A percentile compares a stretch with the other conserved stretches of the same genome.
Conservation (phyloP, 176 grass and related monocot genomes). For the Thalia dealbata region DNA sequence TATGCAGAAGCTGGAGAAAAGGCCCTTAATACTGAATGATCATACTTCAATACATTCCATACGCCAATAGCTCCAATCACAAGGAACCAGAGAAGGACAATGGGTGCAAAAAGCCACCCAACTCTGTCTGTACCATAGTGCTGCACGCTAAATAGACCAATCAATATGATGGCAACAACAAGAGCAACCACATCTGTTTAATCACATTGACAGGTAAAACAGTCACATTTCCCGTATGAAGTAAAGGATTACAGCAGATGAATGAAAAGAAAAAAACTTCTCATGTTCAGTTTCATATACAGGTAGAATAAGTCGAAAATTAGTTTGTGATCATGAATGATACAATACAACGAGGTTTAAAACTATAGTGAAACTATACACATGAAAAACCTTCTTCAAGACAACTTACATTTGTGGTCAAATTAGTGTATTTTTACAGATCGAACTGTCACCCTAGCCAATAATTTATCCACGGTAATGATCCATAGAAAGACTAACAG, state of each 20-base stretch:
- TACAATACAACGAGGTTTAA: neutral
- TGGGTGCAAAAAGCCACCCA: constrained; percentile 89
- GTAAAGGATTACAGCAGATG: neutral
- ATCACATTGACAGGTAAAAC: neutral
- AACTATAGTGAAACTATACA: neutral
- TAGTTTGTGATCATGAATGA: no score
- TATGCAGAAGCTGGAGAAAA: constrained; percentile 74
- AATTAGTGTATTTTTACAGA: neutral
- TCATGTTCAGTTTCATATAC: neutral
- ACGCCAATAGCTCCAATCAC: constrained; percentile 71
- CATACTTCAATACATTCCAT: constrained; percentile 71
- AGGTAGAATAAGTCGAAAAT: neutral
- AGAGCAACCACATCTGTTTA: constrained; percentile 76
- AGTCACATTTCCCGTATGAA: neutral
- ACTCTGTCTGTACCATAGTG: constrained; percentile 97
- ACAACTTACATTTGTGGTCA: neutral
- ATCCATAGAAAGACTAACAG: neutral
- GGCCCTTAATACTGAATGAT: constrained; percentile 65
- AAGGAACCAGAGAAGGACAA: constrained; percentile 91
- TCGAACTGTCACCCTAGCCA: neutral
- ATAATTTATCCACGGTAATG: neutral
- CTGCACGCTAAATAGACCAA: constrained; percentile 98
- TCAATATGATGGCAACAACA: constrained; percentile 79
- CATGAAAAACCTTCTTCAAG: neutral
- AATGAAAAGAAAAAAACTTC: neutral